Evolutionary conservation across 2,329 filamentous ascomycete species (phyloP).

Genomic region (Venturia oleaginea): DNA sequence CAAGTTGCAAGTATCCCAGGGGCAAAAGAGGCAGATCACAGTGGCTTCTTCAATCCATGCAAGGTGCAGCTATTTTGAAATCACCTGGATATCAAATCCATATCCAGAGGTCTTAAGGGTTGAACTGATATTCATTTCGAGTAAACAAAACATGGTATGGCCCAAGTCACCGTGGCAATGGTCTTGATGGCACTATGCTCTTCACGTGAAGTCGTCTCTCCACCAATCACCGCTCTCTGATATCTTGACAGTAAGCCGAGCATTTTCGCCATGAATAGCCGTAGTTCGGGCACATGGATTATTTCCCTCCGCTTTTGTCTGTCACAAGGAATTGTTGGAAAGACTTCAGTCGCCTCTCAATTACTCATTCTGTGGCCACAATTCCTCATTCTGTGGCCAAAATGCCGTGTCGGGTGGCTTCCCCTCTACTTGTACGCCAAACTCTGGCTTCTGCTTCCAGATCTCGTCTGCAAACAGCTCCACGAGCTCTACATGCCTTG

Average conservation of each 20-base stretch:
- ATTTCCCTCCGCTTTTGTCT: background rate
- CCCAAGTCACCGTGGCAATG: background rate
- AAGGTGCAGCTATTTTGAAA: too few species aligned
- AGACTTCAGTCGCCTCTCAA: background rate
- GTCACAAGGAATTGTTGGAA: background rate
- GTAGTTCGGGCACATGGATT: background rate
- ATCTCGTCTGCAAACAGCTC: background rate
- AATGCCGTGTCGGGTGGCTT: constrained; percentile 1
- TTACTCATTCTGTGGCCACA: background rate
- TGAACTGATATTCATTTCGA: too few species aligned
- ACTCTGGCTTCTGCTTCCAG: background rate
- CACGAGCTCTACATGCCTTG: background rate
- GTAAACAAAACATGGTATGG: too few species aligned
- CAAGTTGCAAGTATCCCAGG: too few species aligned
- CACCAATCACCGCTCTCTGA: background rate
- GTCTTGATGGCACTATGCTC: background rate
- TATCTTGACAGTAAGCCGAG: background rate
- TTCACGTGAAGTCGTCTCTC: constrained; percentile 4
- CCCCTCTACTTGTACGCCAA: constrained; percentile 2
- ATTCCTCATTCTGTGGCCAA: background rate
- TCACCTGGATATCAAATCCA: too few species aligned
- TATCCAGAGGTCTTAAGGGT: too few species aligned
- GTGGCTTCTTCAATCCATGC: too few species aligned
- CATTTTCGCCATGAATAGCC: background rate
- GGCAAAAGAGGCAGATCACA: background rate